phyloP scores from a whole-genome alignment of 2,329 filamentous ascomycete species.

The Juglanconis juglandina region DNA sequence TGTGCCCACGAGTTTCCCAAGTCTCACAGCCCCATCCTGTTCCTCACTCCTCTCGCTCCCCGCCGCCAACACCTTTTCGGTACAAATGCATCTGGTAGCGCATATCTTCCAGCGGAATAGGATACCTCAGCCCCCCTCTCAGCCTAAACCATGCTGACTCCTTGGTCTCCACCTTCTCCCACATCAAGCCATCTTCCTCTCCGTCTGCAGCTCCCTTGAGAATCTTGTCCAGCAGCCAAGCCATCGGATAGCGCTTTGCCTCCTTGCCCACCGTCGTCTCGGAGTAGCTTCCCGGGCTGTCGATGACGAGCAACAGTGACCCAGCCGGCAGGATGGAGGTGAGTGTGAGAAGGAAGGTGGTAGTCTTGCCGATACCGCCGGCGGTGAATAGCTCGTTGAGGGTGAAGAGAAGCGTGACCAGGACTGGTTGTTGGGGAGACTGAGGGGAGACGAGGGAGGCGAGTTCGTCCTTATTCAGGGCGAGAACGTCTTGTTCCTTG shows the following conservation, averaged over 20 bases:
- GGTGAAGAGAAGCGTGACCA: constrained; percentile 88
- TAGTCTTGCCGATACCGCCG: constrained; percentile 69
- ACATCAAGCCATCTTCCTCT: constrained; percentile 54
- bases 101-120: constrained; percentile 90
- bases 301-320: constrained; percentile 76
- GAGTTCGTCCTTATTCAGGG: constrained; percentile 34
- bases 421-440: constrained; percentile 22
- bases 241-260: constrained; percentile 79
- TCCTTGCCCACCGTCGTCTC: constrained; percentile 67
- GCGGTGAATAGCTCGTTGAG: constrained; percentile 90
- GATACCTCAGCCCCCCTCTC: constrained; percentile 65
- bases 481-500: constrained; percentile 47
- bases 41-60: not conserved
- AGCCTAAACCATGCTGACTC: constrained; percentile 86
- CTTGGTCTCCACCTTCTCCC: constrained; percentile 72
- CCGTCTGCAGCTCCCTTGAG: constrained; percentile 71
- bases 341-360: constrained; percentile 68
- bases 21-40: no score
- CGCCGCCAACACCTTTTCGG: constrained; percentile 26
- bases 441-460: constrained; percentile 31
- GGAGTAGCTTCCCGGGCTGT: constrained; percentile 92
- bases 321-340: constrained; percentile 55
- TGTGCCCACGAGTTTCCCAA: no score
- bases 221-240: constrained; percentile 84
- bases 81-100: constrained; percentile 91